Base-by-base conservation (phyloP, 2,329 filamentous ascomycete species). In the Pestalotiopsis sp. region DNA sequence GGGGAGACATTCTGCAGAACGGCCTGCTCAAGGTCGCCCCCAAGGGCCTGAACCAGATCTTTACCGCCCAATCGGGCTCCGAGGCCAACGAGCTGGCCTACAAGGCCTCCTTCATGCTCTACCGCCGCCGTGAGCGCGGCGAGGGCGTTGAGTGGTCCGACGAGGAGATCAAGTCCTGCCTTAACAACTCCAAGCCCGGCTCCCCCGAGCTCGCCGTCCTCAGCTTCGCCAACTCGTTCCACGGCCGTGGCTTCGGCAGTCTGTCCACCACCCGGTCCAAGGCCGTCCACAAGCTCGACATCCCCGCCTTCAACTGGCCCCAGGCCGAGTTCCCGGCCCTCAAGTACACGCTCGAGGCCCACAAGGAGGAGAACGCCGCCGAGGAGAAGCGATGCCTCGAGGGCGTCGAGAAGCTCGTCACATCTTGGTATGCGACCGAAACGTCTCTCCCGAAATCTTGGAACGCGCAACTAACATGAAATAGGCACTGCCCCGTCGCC, bases 21-120 rank as follows among this genome's bases (percentile, higher is more conserved):
- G 93, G 94, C 73, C 88, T 97, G 69, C 89, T 97, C 73, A 89
- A 88, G 75, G 93, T 92, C 61, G 93, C 94, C 0, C 94, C 94
- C 68, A 91, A 91, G 78, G 94, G 94, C 44, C 83, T 95, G 70
- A 83, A 94, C 84, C 92, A 97, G 80, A 94, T 97, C 73, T 97
- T 97, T 83, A 97, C 94, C 20, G 93, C 91, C 71, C 92, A 93
- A 85, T 89, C 94, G 66, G 94, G 94, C 70, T 97, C 93, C 20
- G 94, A 97, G 76, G 94, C 94, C 81, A 97, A 97, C 82, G 94
- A 97, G 83, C 92, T 93, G 44, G 94, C 94, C 56, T 97, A 93
- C 88, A 97, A 97, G 84, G 94, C 94, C 9, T 94, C 94, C 64
- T 97, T 97, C 83, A 97, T 97, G 91, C 96, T 91, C 86, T 91